A percentile compares a stretch with the other conserved stretches of the same genome.
These are phyloP conservation scores for Chaetomiaceae sp. DNA, from an alignment of 2,329 filamentous ascomycete species.

Conservation along the genomic window DNA sequence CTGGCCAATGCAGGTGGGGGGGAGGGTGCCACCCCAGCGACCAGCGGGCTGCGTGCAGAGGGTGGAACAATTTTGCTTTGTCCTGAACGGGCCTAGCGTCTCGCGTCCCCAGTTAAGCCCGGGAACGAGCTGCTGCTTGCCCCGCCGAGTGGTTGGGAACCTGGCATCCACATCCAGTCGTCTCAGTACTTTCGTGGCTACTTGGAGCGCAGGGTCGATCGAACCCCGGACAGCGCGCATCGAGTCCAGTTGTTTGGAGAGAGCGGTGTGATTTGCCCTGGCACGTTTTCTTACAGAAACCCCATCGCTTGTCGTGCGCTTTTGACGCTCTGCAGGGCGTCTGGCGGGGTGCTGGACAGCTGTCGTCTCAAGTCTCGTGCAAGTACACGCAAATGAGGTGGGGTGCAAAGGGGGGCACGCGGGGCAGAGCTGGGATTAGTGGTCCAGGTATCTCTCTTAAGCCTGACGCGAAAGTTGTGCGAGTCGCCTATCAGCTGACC, in stretches of 20 bases:
- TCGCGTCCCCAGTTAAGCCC: slow-evolving; percentile 18
- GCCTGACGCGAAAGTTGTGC: background rate
- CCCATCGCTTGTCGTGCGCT: background rate
- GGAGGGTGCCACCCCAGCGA: slow-evolving; percentile 15
- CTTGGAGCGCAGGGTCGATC: slow-evolving; percentile 6
- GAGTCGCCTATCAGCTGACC: slow-evolving; percentile 5
- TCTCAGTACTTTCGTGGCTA: too few species aligned
- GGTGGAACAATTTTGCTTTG: slow-evolving; percentile 25
- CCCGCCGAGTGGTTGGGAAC: slow-evolving; percentile 22
- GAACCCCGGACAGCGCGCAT: slow-evolving; percentile 2
- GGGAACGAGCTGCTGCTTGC: slow-evolving; percentile 17
- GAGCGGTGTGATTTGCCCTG: slow-evolving; percentile 17
- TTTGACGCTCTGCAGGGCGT: background rate
- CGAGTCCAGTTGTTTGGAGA: slow-evolving; percentile 3
- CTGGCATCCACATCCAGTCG: slow-evolving; percentile 9
- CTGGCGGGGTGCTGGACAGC: slow-evolving; percentile 4
- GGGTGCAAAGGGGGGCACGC: slow-evolving; percentile 17
- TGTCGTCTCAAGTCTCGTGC: slow-evolving; percentile 8
- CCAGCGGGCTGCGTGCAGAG: slow-evolving; percentile 16
- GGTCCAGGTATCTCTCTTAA: slow-evolving; percentile 11
- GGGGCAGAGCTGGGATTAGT: slow-evolving; percentile 17
- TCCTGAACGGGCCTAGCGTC: slow-evolving; percentile 19
- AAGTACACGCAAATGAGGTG: slow-evolving; percentile 14
- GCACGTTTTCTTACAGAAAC: background rate
- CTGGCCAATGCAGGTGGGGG: slow-evolving; percentile 24